phyloP scores from a whole-genome alignment of 2,329 filamentous ascomycete species.

The Neodidymelliopsis sp. region DNA sequence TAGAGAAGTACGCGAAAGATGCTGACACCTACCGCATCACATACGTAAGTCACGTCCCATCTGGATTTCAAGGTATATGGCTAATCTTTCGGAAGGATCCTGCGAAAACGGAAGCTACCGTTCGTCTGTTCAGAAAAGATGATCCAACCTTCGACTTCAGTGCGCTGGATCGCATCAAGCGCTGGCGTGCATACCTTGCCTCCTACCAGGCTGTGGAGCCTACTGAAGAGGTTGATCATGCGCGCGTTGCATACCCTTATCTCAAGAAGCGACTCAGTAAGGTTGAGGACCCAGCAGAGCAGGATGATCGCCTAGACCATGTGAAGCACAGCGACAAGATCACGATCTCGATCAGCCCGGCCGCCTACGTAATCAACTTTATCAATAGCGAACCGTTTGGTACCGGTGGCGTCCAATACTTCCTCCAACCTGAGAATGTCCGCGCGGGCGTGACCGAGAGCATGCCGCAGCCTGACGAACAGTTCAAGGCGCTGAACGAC shows the following conservation, averaged over 20 bases:
- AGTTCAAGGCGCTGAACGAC: slow-evolving; percentile 38
- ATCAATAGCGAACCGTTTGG: slow-evolving; percentile 48
- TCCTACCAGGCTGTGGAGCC: slow-evolving; percentile 88
- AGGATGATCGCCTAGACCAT: slow-evolving; percentile 38
- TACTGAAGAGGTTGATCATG: slow-evolving; percentile 62
- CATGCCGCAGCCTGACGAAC: slow-evolving; percentile 42
- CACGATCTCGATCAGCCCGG: slow-evolving; percentile 54
- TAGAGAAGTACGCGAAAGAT: slow-evolving; percentile 92
- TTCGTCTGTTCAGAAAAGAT: slow-evolving; percentile 87
- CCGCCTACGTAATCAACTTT: slow-evolving; percentile 54
- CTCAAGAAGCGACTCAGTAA: slow-evolving; percentile 52
- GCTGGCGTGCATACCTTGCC: slow-evolving; percentile 96
- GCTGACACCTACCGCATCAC: slow-evolving; percentile 88
- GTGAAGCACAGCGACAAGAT: slow-evolving; percentile 52
- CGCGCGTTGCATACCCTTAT: slow-evolving; percentile 49
- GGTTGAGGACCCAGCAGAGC: slow-evolving; percentile 40
- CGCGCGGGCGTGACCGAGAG: slow-evolving; percentile 47
- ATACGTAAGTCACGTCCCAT: slow-evolving; percentile 72
- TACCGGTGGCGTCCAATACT: slow-evolving; percentile 49
- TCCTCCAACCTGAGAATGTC: slow-evolving; percentile 47
- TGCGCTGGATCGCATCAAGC: slow-evolving; percentile 67
- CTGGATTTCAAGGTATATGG: background rate
- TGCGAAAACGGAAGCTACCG: slow-evolving; percentile 75
- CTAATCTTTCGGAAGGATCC: slow-evolving; percentile 46
- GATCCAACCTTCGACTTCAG: slow-evolving; percentile 80